Percentiles rank a stretch among this genome's conserved stretches.
These are phyloP conservation scores for Groenewaldozyma tartarivorans DNA, from an alignment of 805 yeast genomes.

Conservation along the genomic window DNA sequence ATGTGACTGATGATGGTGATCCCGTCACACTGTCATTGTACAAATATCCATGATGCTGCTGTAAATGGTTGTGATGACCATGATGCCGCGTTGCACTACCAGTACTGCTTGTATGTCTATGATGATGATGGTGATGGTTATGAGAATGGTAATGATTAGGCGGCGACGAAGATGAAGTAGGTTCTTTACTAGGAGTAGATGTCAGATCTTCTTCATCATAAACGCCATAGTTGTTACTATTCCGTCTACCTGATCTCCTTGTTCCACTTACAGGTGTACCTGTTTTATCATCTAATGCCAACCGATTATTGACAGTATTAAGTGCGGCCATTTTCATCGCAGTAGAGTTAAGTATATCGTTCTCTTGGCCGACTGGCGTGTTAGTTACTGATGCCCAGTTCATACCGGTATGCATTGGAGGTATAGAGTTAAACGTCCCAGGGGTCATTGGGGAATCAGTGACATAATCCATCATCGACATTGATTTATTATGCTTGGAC, in stretches of 20 bases:
- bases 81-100: neutral
- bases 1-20: conserved; percentile 1
- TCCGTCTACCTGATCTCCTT: conserved; percentile 7
- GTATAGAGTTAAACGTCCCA: neutral
- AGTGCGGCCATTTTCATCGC: conserved; percentile 59
- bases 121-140: neutral
- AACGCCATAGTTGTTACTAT: neutral
- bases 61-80: neutral
- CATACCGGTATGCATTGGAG: conserved; percentile 11
- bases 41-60: neutral
- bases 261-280: conserved; percentile 19
- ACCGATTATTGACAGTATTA: conserved; percentile 44
- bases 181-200: neutral
- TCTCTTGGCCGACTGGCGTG: conserved; percentile 17
- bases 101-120: neutral
- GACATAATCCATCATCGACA: conserved; percentile 13
- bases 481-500: conserved; percentile 10
- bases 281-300: conserved; percentile 31
- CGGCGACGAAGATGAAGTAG: neutral
- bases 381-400: conserved; percentile 24
- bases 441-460: conserved; percentile 2
- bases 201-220: neutral
- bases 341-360: conserved; percentile 25
- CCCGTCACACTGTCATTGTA: neutral
- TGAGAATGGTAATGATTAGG: neutral